Conservation (phyloP, 352 stramenopile species). For the Pythium rhizo-oryzae region DNA sequence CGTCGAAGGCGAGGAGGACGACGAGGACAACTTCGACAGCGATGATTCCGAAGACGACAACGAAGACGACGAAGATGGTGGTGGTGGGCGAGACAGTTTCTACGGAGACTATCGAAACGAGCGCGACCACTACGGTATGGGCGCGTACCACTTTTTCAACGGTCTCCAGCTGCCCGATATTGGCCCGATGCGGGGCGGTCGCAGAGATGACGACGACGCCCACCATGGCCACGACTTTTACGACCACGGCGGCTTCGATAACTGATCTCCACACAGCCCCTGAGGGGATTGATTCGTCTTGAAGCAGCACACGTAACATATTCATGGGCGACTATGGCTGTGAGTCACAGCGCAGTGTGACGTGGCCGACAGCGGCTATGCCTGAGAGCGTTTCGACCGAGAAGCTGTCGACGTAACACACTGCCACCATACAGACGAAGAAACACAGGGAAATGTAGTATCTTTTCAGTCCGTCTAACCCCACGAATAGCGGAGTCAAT, state of each 20-base stretch:
- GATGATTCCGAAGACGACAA: slow-evolving; percentile 5
- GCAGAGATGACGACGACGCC: slow-evolving; percentile 5
- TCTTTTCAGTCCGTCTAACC: too few relatives aligned
- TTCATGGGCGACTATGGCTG: too few relatives aligned
- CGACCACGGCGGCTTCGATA: slow-evolving; percentile 8
- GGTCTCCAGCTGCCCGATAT: slow-evolving; percentile 1
- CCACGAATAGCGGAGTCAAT: too few relatives aligned
- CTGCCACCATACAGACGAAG: too few relatives aligned
- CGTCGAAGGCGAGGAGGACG: slow-evolving; percentile 1
- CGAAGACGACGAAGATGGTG: not conserved
- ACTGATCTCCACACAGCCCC: not conserved
- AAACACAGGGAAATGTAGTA: too few relatives aligned
- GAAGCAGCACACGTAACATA: too few relatives aligned
- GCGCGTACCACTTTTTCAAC: slow-evolving; percentile 2
- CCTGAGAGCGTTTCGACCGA: too few relatives aligned
- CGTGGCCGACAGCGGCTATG: too few relatives aligned
- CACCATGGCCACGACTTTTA: slow-evolving; percentile 2
- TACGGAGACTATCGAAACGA: not conserved
- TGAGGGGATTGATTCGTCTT: too few relatives aligned
- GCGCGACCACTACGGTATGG: not conserved
- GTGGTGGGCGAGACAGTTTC: not conserved
- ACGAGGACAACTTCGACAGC: not conserved
- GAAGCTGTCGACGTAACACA: too few relatives aligned
- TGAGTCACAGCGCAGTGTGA: too few relatives aligned
- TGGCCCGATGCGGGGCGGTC: not conserved